These are phyloP conservation scores for Blastobotrys raffinosifermentans DNA, from an alignment of 1,139 yeast genomes.

Conservation along the genomic window DNA sequence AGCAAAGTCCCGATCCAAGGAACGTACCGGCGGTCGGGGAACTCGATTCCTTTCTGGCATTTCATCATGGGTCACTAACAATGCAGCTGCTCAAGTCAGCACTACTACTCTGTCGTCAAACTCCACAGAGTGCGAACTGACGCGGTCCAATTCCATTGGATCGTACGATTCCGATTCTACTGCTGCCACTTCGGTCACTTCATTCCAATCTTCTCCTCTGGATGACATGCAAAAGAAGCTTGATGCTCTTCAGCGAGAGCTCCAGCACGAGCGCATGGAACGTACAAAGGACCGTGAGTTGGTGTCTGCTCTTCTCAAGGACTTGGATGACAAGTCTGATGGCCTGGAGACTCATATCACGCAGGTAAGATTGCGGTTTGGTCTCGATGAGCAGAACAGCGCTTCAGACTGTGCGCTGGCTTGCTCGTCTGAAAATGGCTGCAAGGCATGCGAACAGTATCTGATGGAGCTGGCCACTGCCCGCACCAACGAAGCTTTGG, in stretches of 20 bases:
- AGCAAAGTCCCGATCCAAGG: neutral
- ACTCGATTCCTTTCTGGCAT: neutral
- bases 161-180: conserved; percentile 5
- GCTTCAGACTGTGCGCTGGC: neutral
- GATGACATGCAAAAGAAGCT: conserved; percentile 10
- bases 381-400: conserved; percentile 4
- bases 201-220: conserved; percentile 3
- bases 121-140: neutral
- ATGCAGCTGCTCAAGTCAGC: neutral
- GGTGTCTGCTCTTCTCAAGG: conserved; percentile 12
- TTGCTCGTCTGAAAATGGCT: conserved; percentile 9
- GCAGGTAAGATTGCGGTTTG: conserved; percentile 9
- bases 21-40: too few species aligned
- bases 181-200: conserved; percentile 8
- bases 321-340: conserved; percentile 10
- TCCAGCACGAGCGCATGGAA: conserved; percentile 16
- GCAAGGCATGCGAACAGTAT: conserved; percentile 27
- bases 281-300: conserved; percentile 14
- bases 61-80: neutral
- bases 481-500: conserved; percentile 29
- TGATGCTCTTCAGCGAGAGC: conserved; percentile 15
- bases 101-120: neutral
- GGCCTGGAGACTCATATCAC: conserved; percentile 3
- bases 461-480: conserved; percentile 30
- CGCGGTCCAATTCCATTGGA: neutral